phyloP scores from a whole-genome alignment of 108 stramenopile species.

The Cylindrotheca closterium region DNA sequence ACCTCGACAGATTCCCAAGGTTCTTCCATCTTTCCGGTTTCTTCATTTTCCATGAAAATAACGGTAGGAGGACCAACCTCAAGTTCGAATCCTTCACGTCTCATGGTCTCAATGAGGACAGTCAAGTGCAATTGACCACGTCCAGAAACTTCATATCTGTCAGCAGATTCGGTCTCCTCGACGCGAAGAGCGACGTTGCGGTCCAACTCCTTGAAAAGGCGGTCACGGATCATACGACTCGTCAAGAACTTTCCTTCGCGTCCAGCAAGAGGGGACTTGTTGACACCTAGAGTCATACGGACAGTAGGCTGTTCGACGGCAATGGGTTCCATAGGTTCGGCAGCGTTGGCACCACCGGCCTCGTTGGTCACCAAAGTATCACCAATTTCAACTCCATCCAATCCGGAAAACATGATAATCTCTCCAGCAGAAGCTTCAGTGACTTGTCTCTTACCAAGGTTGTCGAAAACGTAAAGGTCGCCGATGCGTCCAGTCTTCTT shows the following conservation, averaged over 20 bases:
- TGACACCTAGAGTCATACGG: slow-evolving; percentile 98
- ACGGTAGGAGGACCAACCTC: slow-evolving; percentile 97
- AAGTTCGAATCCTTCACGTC: slow-evolving; percentile 99
- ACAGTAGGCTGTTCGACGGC: slow-evolving; percentile 98
- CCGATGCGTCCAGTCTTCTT: slow-evolving; percentile 83
- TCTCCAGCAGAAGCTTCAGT: slow-evolving; percentile 91
- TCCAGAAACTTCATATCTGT: slow-evolving; percentile 94
- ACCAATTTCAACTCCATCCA: slow-evolving; percentile 90
- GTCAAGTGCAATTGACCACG: slow-evolving; percentile 98
- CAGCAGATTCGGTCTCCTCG: slow-evolving; percentile 92
- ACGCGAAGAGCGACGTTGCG: slow-evolving; percentile 95
- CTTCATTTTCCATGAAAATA: slow-evolving; percentile 87
- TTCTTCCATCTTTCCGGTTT: slow-evolving; percentile 90
- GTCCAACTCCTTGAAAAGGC: slow-evolving; percentile 95
- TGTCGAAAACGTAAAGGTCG: slow-evolving; percentile 95
- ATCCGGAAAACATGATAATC: slow-evolving; percentile 97
- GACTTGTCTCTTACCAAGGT: slow-evolving; percentile 92
- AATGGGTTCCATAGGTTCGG: slow-evolving; percentile 90
- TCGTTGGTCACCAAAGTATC: slow-evolving; percentile 94
- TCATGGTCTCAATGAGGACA: slow-evolving; percentile 98
- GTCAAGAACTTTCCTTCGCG: slow-evolving; percentile 97
- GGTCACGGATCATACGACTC: slow-evolving; percentile 94
- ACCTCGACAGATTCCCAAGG: slow-evolving; percentile 96
- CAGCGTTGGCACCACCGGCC: slow-evolving; percentile 68
- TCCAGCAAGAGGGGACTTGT: slow-evolving; percentile 98